These are phyloP conservation scores for Fusarium sp. DNA, from an alignment of 2,329 filamentous ascomycete species.

Conservation along the genomic window DNA sequence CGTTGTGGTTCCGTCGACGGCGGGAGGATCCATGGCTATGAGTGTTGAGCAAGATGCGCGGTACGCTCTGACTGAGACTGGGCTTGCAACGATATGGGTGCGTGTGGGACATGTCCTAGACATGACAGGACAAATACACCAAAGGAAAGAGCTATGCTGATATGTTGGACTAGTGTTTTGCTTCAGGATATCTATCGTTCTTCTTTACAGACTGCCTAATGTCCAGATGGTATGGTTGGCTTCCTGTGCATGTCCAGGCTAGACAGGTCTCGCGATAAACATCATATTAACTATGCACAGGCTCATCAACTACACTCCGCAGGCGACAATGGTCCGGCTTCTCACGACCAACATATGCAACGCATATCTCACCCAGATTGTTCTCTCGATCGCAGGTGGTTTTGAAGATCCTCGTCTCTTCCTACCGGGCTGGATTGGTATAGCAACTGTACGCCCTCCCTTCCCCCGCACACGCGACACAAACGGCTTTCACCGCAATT, in stretches of 20 bases:
- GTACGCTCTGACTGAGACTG: conserved; percentile 71
- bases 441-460: conserved; percentile 70
- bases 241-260: neutral
- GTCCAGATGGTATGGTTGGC: conserved; percentile 75
- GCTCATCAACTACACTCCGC: conserved; percentile 86
- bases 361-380: conserved; percentile 78
- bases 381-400: conserved; percentile 76
- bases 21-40: conserved; percentile 34
- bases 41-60: conserved; percentile 43
- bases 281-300: conserved; percentile 54
- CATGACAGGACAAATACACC: neutral
- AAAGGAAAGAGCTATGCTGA: conserved; percentile 12
- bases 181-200: conserved; percentile 82
- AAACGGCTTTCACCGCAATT: conserved; percentile 13
- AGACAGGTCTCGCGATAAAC: conserved; percentile 2
- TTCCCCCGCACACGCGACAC: conserved; percentile 10
- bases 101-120: conserved; percentile 46
- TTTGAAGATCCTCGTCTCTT: conserved; percentile 77
- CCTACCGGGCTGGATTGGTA: conserved; percentile 81
- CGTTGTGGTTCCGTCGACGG: conserved; percentile 44
- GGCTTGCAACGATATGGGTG: conserved; percentile 80
- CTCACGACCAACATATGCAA: conserved; percentile 80
- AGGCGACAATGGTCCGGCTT: conserved; percentile 83
- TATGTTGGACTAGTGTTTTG: conserved; percentile 68
- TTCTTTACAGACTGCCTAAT: conserved; percentile 88